Evolutionary conservation across 1,284 basidiomycete species (phyloP), one percentile per base, ranked within the genome.

Genomic region (Ceratobasidium sp.): DNA sequence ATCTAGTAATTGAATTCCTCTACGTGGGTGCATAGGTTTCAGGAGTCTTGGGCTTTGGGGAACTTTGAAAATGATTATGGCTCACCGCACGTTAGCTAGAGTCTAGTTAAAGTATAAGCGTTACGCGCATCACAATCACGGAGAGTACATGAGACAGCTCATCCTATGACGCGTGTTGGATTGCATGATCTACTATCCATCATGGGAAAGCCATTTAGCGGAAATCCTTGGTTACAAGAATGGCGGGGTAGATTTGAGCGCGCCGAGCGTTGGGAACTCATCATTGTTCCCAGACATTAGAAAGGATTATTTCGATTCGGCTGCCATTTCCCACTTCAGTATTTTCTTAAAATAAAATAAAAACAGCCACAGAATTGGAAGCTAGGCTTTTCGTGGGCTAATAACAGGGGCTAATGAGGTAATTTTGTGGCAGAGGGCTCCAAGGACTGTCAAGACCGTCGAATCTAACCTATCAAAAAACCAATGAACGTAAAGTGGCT

Each of bases 81-180:
- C 23, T 57, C 32, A 57, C 23, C 34, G 32, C 26, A 14, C 53
- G 5, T 21, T 14, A 21, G 8, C 21, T 28, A 16, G n/a, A 18
- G 32, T 55, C 30, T 55, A 30, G 23, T 55, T 36, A 12, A 41
- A 26, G 39, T 23, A 36, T 26, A 58, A 58, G 34, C 36, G 16
- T 36, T 32, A 18, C 21, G 4, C 36, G 36, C 21, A 39, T 6
- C 21, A 23, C 10, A 23, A 58, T 41, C 36, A 58, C 36, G 36
- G 55, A 21, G 55, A 16, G 34, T 36, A 36, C 41, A 39, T 39
- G 34, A 36, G 32, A n/a, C 36, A 14, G 26, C 32, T 21, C 21
- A n/a, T n/a, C n/a, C n/a, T n/a, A 58, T 58, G 34, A 58, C 55
- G 34, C 34, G 55, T 58, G 55, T 58, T 39, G 36, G 36, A 26